These are phyloP conservation scores for Voacanga thouarsii DNA, from an alignment of 257 asterid genomes.

Conservation along the genomic window DNA sequence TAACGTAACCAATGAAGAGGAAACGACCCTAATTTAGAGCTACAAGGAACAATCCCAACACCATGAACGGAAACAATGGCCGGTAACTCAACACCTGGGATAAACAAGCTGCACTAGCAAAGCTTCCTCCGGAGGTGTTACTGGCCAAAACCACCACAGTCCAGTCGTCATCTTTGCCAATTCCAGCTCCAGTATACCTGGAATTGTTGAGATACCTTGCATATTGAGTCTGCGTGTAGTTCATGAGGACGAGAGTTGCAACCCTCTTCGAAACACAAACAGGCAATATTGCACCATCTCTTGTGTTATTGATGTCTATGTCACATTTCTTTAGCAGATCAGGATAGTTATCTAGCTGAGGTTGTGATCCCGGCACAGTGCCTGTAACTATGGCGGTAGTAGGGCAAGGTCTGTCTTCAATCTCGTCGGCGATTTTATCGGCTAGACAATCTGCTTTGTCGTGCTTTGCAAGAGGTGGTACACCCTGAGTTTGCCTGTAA, in stretches of 20 bases:
- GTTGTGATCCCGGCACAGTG: conserved; percentile 16
- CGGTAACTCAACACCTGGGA: background rate
- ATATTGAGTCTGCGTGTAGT: conserved; percentile 59
- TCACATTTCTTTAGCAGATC: conserved; percentile 47
- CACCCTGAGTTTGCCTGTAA: conserved; percentile 47
- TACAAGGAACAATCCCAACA: background rate
- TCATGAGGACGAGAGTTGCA: conserved; percentile 65
- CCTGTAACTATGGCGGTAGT: conserved; percentile 22
- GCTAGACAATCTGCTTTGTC: conserved; percentile 70
- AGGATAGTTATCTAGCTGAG: conserved; percentile 37
- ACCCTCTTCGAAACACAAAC: conserved; percentile 68
- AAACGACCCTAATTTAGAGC: background rate
- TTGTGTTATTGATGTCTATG: conserved; percentile 51
- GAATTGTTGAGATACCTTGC: conserved; percentile 50
- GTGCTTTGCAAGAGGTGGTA: conserved; percentile 42
- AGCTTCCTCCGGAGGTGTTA: conserved; percentile 55
- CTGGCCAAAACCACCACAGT: conserved; percentile 69
- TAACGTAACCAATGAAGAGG: no score
- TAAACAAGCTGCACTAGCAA: conserved; percentile 20
- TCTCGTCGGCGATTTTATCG: conserved; percentile 43
- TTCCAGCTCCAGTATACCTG: conserved; percentile 56
- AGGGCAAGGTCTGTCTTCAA: conserved; percentile 46
- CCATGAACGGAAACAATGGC: background rate
- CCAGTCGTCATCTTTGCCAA: conserved; percentile 73
- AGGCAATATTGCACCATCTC: conserved; percentile 59